Base-by-base conservation (phyloP, 1,284 basidiomycete genomes). In the Cryptococcus depauperatus region DNA sequence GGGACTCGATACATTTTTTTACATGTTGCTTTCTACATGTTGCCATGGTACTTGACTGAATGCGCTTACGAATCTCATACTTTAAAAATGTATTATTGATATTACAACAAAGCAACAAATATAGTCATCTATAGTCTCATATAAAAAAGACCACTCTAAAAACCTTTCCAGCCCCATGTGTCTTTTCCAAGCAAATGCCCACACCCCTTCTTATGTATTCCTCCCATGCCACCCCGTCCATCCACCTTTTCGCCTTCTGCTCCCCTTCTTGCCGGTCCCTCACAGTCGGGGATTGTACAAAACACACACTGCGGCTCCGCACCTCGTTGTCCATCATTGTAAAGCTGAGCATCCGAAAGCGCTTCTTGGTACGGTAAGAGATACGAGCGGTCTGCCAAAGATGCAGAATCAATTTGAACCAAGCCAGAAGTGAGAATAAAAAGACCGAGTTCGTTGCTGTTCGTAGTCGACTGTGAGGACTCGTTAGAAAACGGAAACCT, bases 211-310 rank as follows among this genome's bases (percentile, higher is more conserved):
- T 45, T 48, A 51, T 73, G 71, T 27, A 47, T 43, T 30, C 58
- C 56, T 40, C 38, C 43, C 63, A 62, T 64, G 16, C 65, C 69
- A 5, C 65, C 67, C 41, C 64, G 50, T 4, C 66, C 67, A 49
- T 71, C 68, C 35, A 67, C 55, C 37, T 59, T 59, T 44, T 65
- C 68, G 5, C 67, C 69, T 25, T 68, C 67, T 18, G 61, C 65
- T 11, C 66, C 67, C 29, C 58, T 51, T 39, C 67, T 60, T 33
- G 51, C 54, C 1, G 66, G 68, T 0, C 69, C 68, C 40, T 71
- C 69, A 42, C 66, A 70, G 43, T 70, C 69, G 6, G 69, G 66
- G 9, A 66, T 59, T 2, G 62, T 60, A 51, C 68, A 70, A 19
- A 68, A 47, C 8, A 65, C 51, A 41, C 61, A 66, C n/a, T 56